phyloP scores from a whole-genome alignment of 2,329 filamentous ascomycete species.

The Huntiella moniliformis region DNA sequence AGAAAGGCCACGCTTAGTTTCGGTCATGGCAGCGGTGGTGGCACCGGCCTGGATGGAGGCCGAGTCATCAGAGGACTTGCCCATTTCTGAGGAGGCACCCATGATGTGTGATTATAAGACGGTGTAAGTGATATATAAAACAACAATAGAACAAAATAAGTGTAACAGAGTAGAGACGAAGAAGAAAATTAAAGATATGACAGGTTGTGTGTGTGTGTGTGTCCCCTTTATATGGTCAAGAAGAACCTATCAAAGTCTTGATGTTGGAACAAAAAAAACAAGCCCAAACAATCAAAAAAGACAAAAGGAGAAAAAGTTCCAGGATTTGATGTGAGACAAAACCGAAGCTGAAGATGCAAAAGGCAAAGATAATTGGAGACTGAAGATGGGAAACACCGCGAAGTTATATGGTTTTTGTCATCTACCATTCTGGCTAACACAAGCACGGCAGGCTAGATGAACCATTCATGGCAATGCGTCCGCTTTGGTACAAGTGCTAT shows the following conservation, averaged over 20 bases:
- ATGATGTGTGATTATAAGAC: background rate
- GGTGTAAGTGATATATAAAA: too few relatives aligned
- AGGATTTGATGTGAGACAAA: background rate
- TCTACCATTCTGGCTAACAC: too few relatives aligned
- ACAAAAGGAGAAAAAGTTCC: background rate
- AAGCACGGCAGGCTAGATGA: background rate
- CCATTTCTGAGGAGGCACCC: conserved; percentile 9
- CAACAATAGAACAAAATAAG: background rate
- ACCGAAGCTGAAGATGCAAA: conserved; percentile 1
- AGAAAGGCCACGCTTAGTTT: conserved; percentile 12
- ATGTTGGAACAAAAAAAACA: background rate
- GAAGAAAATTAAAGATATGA: background rate
- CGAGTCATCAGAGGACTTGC: conserved; percentile 5
- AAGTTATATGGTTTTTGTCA: too few relatives aligned
- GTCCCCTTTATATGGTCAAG: too few relatives aligned
- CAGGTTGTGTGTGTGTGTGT: too few relatives aligned
- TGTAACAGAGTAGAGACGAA: background rate
- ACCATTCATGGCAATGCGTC: background rate
- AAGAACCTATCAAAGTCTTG: too few relatives aligned
- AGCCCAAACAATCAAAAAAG: background rate
- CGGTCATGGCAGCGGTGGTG: conserved; percentile 1
- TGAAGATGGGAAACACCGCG: too few relatives aligned
- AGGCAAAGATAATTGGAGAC: background rate
- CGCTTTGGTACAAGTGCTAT: too few relatives aligned
- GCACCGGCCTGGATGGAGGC: conserved; percentile 7